Evolutionary conservation across 495 filamentous ascomycete genomes (phyloP), one percentile per base, ranked within the genome.

Genomic region (Aeminium ludgeri): DNA sequence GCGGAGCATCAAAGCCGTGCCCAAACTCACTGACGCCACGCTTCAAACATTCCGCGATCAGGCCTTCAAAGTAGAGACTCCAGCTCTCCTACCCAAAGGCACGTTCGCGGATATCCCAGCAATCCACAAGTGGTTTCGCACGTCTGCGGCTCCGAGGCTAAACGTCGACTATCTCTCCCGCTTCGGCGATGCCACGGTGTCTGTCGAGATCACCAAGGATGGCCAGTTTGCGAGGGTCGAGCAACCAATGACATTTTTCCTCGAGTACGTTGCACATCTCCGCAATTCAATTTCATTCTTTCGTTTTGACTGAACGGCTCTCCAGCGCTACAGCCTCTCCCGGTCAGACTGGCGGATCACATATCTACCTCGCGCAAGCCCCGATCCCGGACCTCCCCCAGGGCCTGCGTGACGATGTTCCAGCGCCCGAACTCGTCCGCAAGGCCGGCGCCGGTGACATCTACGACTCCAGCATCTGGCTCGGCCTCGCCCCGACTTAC

Each of bases 391-490:
- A 73, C 34, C 66, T 92, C 0, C 84, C 89, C 1, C 37, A 53
- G 1, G 36, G 53, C 1, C 54, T 94, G 4, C 67, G 61, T 33
- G 58, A 61, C 1, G 84, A 89, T 49, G 57, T 94, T 0, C 79
- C 80, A 0, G 66, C 68, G 0, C 89, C 89, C 0, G 48, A 65
- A 0, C 38, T 84, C 3, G 76, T 95, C 45, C 40, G 17, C 43
- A 63, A 25, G 63, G 72, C 8, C 74, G 83, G 8, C 64, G 62
- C 50, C 76, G 78, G 30, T 16, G 86, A 95, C 59, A 59, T 95
- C 10, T 96, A 97, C 53, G 72, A 73, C 49, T 74, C 76, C 10
- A 87, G 78, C 53, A 59, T 97, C 18, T 97, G 89, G 89, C 67
- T 96, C 4, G 89, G 89, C 8, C 60, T 78, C 3, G 70, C 83